These are phyloP conservation scores for Yamadazyma conglobata DNA, from an alignment of 1,139 yeast genomes.

Conservation along the genomic window DNA sequence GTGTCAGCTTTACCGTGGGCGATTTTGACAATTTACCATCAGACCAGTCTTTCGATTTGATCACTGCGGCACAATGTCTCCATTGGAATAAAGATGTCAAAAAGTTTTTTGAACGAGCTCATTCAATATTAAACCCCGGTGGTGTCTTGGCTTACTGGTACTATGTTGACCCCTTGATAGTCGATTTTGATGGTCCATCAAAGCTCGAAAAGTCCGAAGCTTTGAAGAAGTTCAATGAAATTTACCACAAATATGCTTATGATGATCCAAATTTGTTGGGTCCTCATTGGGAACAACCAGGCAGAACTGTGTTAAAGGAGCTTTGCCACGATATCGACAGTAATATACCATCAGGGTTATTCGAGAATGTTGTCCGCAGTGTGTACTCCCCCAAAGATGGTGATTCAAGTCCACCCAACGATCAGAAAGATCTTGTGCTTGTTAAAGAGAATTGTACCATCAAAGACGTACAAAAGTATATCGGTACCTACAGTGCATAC, in stretches of 20 bases:
- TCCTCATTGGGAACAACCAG: slow-evolving; percentile 47
- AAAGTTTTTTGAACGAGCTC: slow-evolving; percentile 26
- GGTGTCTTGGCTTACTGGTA: slow-evolving; percentile 45
- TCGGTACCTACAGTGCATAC: slow-evolving; percentile 37
- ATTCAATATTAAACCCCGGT: slow-evolving; percentile 30
- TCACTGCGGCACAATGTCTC: slow-evolving; percentile 45
- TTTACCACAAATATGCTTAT: slow-evolving; percentile 35
- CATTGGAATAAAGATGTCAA: slow-evolving; percentile 44
- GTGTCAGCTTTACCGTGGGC: slow-evolving; percentile 32
- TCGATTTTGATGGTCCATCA: slow-evolving; percentile 21
- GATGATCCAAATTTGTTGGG: slow-evolving; percentile 36
- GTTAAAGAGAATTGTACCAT: slow-evolving; percentile 21
- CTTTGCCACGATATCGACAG: slow-evolving; percentile 27
- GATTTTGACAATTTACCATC: slow-evolving; percentile 33
- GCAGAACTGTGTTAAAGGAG: slow-evolving; percentile 31
- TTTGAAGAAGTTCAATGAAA: slow-evolving; percentile 21
- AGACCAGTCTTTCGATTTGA: slow-evolving; percentile 28
- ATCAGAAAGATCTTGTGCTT: slow-evolving; percentile 22
- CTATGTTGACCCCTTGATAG: slow-evolving; percentile 40
- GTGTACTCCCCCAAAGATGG: slow-evolving; percentile 22
- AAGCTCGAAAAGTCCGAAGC: slow-evolving; percentile 15
- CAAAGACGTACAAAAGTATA: slow-evolving; percentile 26
- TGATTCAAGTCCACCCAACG: slow-evolving; percentile 15
- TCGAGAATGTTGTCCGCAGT: slow-evolving; percentile 24
- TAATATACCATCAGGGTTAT: slow-evolving; percentile 29